These are phyloP conservation scores for Leucoagaricus sp. DNA, from an alignment of 1,284 basidiomycete species.

Conservation along the genomic window DNA sequence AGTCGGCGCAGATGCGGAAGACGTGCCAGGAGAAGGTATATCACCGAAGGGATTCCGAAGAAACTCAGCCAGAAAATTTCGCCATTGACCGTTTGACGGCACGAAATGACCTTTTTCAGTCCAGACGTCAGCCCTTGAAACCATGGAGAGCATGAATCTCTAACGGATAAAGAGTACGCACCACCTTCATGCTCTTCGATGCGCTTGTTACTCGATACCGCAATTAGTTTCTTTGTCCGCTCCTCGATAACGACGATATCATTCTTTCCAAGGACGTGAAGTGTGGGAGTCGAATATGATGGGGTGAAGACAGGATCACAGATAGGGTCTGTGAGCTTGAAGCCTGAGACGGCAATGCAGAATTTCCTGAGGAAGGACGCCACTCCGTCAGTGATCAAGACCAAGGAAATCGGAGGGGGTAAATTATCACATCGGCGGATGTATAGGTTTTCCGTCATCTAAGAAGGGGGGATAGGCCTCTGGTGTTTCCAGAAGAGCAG, in stretches of 20 bases:
- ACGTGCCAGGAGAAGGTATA: slow-evolving; percentile 29
- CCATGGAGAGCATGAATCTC: no score
- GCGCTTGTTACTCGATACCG: slow-evolving; percentile 57
- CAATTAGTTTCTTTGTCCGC: slow-evolving; percentile 61
- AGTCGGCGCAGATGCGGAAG: slow-evolving; percentile 22
- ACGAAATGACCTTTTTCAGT: slow-evolving; percentile 72
- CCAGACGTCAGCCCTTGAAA: no score
- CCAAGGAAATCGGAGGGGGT: background rate
- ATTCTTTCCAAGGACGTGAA: slow-evolving; percentile 80
- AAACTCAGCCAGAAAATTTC: slow-evolving; percentile 59
- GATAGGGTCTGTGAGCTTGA: slow-evolving; percentile 53
- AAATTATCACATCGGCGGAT: slow-evolving; percentile 66
- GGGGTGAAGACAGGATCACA: slow-evolving; percentile 56
- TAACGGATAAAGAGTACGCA: no score
- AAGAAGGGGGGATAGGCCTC: slow-evolving; percentile 65
- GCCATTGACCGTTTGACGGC: slow-evolving; percentile 73
- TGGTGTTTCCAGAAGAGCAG: slow-evolving; percentile 56
- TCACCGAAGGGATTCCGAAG: slow-evolving; percentile 36
- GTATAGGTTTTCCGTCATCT: slow-evolving; percentile 61
- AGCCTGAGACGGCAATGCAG: slow-evolving; percentile 71
- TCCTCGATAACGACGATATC: slow-evolving; percentile 83
- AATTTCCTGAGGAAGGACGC: slow-evolving; percentile 50
- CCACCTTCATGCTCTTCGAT: slow-evolving; percentile 79
- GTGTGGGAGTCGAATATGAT: slow-evolving; percentile 68
- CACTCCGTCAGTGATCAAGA: background rate